Percentiles rank a stretch among this genome's conserved stretches.
Conservation (phyloP, 2,329 filamentous ascomycete species). For the Aspergillus niger region DNA sequence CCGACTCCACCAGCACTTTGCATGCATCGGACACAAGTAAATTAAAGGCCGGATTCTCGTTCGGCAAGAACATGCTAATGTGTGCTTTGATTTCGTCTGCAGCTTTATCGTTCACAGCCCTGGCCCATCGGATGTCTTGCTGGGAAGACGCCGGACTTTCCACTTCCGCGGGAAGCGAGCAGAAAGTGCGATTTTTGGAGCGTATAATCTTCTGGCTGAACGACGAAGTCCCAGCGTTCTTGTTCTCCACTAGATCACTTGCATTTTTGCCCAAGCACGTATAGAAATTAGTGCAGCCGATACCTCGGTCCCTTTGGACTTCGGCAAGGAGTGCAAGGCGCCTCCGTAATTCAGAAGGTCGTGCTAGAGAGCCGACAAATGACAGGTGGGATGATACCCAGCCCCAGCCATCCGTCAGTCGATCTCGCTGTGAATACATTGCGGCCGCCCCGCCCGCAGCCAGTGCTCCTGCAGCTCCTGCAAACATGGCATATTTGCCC, state of each 20-base stretch:
- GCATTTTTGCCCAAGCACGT: conserved; percentile 76
- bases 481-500: conserved; percentile 82
- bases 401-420: conserved; percentile 71
- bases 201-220: conserved; percentile 43
- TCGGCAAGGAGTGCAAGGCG: conserved; percentile 70
- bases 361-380: conserved; percentile 86
- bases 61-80: conserved; percentile 54
- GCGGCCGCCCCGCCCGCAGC: conserved; percentile 80
- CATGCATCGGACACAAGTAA: conserved; percentile 42
- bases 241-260: conserved; percentile 30
- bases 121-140: conserved; percentile 62
- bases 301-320: conserved; percentile 63
- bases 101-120: conserved; percentile 76
- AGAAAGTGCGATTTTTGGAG: conserved; percentile 77
- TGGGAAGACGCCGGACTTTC: conserved; percentile 28
- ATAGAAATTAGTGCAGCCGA: conserved; percentile 86
- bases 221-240: conserved; percentile 26
- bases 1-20: conserved; percentile 40
- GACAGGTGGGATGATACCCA: conserved; percentile 92
- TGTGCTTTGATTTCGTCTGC: conserved; percentile 80
- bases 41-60: conserved; percentile 49
- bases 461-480: conserved; percentile 76
- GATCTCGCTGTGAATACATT: conserved; percentile 81
- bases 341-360: conserved; percentile 77
- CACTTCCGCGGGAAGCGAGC: conserved; percentile 69